Evolutionary conservation across 2,329 filamentous ascomycete species (phyloP).

Genomic region (Huntiella bhutanensis): DNA sequence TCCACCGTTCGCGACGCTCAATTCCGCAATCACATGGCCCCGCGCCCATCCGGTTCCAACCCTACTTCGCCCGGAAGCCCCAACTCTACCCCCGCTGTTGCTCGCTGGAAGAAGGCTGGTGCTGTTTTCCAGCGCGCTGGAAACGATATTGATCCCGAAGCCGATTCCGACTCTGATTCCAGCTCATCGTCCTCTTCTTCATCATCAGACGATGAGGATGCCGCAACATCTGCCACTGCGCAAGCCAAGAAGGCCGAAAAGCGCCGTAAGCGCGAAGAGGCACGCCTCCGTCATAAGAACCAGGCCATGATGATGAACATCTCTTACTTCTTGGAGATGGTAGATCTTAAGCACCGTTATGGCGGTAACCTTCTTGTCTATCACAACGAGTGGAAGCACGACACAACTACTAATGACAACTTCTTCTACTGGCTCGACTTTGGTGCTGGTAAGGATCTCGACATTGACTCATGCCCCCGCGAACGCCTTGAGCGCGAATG

Average conservation of each 20-base stretch:
- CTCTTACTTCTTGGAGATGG: conserved; percentile 73
- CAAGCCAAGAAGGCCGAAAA: conserved; percentile 21
- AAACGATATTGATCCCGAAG: conserved; percentile 37
- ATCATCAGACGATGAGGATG: conserved; percentile 14
- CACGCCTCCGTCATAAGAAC: conserved; percentile 28
- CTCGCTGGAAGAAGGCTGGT: conserved; percentile 57
- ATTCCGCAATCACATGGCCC: conserved; percentile 31
- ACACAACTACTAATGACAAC: conserved; percentile 53
- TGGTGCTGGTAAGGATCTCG: conserved; percentile 52
- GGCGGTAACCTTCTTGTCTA: conserved; percentile 67
- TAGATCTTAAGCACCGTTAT: conserved; percentile 72
- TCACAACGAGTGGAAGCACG: conserved; percentile 65
- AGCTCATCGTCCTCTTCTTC: conserved; percentile 15
- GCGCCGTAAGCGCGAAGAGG: conserved; percentile 20
- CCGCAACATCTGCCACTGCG: conserved; percentile 15
- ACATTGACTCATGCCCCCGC: conserved; percentile 53
- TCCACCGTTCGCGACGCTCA: conserved; percentile 42
- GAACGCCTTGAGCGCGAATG: conserved; percentile 58
- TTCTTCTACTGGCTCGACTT: conserved; percentile 91
- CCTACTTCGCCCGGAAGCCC: conserved; percentile 10
- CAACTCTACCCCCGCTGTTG: conserved; percentile 18
- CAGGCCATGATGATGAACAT: conserved; percentile 65
- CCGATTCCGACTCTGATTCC: conserved; percentile 20
- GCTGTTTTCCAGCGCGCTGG: conserved; percentile 54
- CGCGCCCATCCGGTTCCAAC: conserved; percentile 19